A percentile compares a stretch with the other conserved stretches of the same genome.
phyloP scores from a whole-genome alignment of 331 rosid genomes.

The Acacia pycnantha region DNA sequence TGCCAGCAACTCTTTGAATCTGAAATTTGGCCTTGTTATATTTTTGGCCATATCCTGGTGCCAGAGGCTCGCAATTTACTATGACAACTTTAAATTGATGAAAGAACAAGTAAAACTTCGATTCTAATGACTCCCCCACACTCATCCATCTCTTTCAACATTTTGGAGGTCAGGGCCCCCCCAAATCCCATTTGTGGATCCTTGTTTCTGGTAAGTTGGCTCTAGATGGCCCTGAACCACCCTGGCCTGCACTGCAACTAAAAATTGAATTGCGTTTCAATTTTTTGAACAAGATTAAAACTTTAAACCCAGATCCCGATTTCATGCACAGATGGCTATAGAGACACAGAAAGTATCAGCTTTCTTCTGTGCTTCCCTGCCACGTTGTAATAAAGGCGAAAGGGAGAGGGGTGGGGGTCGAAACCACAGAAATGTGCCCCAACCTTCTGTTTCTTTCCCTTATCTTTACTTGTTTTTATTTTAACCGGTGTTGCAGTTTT shows the following conservation, averaged over 20 bases:
- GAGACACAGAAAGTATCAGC: constrained; percentile 46
- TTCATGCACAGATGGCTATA: constrained; percentile 36
- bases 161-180: constrained; percentile 33
- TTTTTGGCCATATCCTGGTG: constrained; percentile 2
- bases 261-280: constrained; percentile 21
- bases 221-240: background rate
- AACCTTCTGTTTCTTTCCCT: constrained; percentile 25
- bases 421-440: constrained; percentile 38
- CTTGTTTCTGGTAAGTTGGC: constrained; percentile 24
- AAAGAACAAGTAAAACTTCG: constrained; percentile 31
- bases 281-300: constrained; percentile 3
- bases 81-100: constrained; percentile 20
- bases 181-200: constrained; percentile 15
- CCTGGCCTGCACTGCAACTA: background rate
- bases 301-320: constrained; percentile 43
- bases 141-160: constrained; percentile 55
- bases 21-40: constrained; percentile 9
- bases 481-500: constrained; percentile 30
- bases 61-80: constrained; percentile 3
- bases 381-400: constrained; percentile 48
- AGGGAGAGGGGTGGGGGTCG: constrained; percentile 27
- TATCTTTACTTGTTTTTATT: constrained; percentile 37
- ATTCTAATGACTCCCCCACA: constrained; percentile 16
- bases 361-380: constrained; percentile 42
- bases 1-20: constrained; percentile 15